A percentile compares a stretch with the other conserved stretches of the same genome.
These are phyloP conservation scores for Aciculoconidium aculeatum DNA, from an alignment of 805 yeast species.

Conservation along the genomic window DNA sequence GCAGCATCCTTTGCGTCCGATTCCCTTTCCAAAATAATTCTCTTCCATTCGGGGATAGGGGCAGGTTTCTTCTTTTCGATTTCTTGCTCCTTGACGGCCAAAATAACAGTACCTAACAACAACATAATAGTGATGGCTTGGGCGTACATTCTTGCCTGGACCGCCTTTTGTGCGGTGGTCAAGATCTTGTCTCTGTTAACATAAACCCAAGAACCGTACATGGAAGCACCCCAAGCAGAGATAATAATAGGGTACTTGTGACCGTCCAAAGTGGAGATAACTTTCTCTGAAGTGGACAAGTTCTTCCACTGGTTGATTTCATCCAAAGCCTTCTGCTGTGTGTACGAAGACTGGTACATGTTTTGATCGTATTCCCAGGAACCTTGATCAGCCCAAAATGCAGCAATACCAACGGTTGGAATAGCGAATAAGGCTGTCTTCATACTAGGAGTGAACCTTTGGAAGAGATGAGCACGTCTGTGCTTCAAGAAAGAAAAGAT, in stretches of 20 bases:
- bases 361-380: slow-evolving; percentile 37
- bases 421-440: slow-evolving; percentile 32
- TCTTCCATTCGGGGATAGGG: slow-evolving; percentile 22
- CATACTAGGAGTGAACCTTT: slow-evolving; percentile 31
- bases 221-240: slow-evolving; percentile 35
- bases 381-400: slow-evolving; percentile 41
- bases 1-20: slow-evolving; percentile 5
- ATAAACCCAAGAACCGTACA: slow-evolving; percentile 24
- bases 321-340: slow-evolving; percentile 24
- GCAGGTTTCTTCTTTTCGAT: slow-evolving; percentile 15
- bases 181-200: slow-evolving; percentile 23
- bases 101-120: slow-evolving; percentile 21
- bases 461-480: slow-evolving; percentile 29
- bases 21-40: slow-evolving; percentile 5
- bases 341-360: slow-evolving; percentile 21
- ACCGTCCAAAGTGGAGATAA: slow-evolving; percentile 20
- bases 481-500: slow-evolving; percentile 26
- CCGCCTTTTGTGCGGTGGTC: slow-evolving; percentile 22
- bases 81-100: slow-evolving; percentile 23
- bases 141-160: slow-evolving; percentile 27
- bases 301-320: slow-evolving; percentile 32
- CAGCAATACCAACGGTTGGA: slow-evolving; percentile 34
- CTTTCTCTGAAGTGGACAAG: slow-evolving; percentile 24
- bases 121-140: slow-evolving; percentile 23
- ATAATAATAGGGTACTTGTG: slow-evolving; percentile 34